A percentile compares a stretch with the other conserved stretches of the same genome.
Evolutionary conservation across 176 grass and related monocot genomes (phyloP).

Genomic region (Aegilops umbellulata): DNA sequence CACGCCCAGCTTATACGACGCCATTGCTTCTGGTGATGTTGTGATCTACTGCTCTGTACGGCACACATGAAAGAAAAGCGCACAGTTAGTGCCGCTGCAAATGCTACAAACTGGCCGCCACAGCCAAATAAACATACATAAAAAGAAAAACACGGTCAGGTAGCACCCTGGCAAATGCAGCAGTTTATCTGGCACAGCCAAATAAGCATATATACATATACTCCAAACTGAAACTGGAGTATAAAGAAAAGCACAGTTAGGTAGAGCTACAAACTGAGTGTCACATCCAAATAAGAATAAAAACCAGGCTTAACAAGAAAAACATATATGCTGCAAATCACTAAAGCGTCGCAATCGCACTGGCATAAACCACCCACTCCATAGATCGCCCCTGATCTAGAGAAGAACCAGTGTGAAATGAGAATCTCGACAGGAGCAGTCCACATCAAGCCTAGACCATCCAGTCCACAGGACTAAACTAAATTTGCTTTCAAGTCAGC

Average conservation of each 20-base stretch:
- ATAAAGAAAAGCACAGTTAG: neutral
- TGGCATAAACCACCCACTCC: neutral
- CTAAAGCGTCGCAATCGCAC: neutral
- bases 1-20: conserved; percentile 72
- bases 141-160: neutral
- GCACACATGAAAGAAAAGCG: neutral
- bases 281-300: neutral
- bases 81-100: neutral
- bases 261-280: neutral
- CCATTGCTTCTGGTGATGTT: conserved; percentile 31
- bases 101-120: neutral
- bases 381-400: neutral
- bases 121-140: neutral
- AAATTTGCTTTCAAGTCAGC: neutral
- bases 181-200: neutral
- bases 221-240: no score
- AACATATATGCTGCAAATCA: neutral
- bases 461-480: neutral
- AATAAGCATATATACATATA: neutral
- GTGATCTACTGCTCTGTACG: neutral
- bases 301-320: neutral
- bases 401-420: neutral
- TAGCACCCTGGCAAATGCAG: neutral
- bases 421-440: neutral
- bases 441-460: neutral